A percentile compares a stretch with the other conserved stretches of the same genome.
Conservation (phyloP, 371 early-diverging fungal species). For the Dichotomocladium elegans region DNA sequence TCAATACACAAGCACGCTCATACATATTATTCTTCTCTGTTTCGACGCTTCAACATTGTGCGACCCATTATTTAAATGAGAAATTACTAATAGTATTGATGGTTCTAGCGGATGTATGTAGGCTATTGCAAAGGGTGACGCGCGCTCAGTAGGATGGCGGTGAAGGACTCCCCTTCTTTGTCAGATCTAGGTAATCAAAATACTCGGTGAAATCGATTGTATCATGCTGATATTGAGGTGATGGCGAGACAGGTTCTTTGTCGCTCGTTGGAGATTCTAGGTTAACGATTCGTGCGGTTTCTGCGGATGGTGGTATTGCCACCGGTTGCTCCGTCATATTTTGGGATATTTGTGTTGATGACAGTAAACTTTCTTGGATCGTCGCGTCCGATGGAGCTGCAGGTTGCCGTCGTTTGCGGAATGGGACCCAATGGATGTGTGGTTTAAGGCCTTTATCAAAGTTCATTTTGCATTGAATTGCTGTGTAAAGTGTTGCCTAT, state of each 20-base stretch:
- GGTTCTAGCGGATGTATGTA: too few species aligned
- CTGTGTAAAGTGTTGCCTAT: constrained; percentile 3
- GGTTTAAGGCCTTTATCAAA: constrained; percentile 12
- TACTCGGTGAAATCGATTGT: not conserved
- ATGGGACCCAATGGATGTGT: not conserved
- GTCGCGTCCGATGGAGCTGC: not conserved
- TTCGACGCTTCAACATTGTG: too few species aligned
- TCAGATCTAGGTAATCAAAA: not conserved
- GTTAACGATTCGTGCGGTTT: not conserved
- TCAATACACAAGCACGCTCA: too few species aligned
- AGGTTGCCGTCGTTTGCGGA: not conserved
- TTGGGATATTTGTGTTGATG: not conserved
- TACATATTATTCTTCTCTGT: too few species aligned
- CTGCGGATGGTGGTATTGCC: not conserved
- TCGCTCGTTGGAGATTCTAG: too few species aligned
- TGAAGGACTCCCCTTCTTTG: too few species aligned
- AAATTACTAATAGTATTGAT: too few species aligned
- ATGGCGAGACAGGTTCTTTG: not conserved
- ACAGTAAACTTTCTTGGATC: not conserved
- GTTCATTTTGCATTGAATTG: constrained; percentile 10
- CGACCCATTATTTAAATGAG: too few species aligned
- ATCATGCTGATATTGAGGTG: not conserved
- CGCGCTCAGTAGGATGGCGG: too few species aligned
- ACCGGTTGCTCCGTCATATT: not conserved
- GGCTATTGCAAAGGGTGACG: too few species aligned